Percentiles rank a stretch among this genome's conserved stretches.
Conservation (phyloP, 495 filamentous ascomycete genomes). For the Tuber indicum region DNA sequence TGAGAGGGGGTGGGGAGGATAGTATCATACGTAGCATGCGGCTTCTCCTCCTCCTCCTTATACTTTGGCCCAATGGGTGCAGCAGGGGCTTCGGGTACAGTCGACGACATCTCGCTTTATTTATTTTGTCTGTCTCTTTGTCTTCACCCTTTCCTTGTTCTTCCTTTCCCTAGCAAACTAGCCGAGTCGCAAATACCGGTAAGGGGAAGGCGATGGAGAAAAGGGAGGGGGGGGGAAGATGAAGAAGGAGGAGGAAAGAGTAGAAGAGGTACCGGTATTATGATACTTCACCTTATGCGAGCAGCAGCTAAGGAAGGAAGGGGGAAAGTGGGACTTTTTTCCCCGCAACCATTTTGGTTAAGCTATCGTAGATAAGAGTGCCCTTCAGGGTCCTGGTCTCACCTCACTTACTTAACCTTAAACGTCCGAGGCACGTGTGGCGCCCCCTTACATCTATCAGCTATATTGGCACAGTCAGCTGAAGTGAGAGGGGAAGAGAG, state of each 20-base stretch:
- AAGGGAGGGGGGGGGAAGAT: background rate
- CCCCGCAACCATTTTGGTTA: background rate
- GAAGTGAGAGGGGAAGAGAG: background rate
- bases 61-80: constrained; percentile 57
- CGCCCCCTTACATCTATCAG: background rate
- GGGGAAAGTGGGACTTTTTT: background rate
- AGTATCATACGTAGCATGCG: constrained; percentile 53
- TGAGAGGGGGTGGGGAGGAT: constrained; percentile 3
- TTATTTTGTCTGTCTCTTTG: constrained; percentile 13
- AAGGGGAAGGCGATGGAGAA: background rate
- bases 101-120: constrained; percentile 19
- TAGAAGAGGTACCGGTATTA: background rate
- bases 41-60: constrained; percentile 58
- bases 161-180: constrained; percentile 18
- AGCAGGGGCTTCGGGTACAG: constrained; percentile 34
- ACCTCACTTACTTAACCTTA: background rate
- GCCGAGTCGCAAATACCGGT: constrained; percentile 2
- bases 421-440: background rate
- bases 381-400: background rate
- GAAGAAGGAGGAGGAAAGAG: constrained; percentile 19
- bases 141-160: constrained; percentile 8
- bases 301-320: background rate
- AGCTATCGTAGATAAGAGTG: background rate
- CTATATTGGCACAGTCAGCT: background rate
- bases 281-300: background rate